Base-by-base conservation (phyloP, 2,329 filamentous ascomycete species). In the Aspergillus sp. region DNA sequence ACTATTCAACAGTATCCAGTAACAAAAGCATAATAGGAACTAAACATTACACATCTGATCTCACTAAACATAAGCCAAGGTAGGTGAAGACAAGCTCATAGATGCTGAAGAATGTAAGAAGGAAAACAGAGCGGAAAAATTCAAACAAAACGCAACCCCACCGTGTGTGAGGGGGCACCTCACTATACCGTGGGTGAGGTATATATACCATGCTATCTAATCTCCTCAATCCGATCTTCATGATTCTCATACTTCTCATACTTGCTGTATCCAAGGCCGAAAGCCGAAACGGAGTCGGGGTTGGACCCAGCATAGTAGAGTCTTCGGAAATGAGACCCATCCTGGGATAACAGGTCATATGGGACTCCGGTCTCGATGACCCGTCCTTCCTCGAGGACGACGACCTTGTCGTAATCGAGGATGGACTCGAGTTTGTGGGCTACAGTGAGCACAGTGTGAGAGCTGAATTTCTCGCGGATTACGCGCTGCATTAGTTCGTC, bases 391-490 rank as follows among this genome's bases (percentile, higher is more conserved):
- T 78, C 76, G 11, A 79, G 68, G 30, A 79, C 71, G 9, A 76
- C 69, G 30, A 79, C 69, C 47, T 72, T 75, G 62, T 79, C 76
- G 54, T 72, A 79, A 61, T 78, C 76, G 3, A 78, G 71, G 49
- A 79, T 77, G 0, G 75, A 77, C 43, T 84, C 80, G 47, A 87
- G 76, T 30, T 84, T 83, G 72, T 87, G 85, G 5, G 84, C 84
- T 2, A 87, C 82, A 0, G 82, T 79, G 54, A 87, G 79, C 58
- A 91, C 83, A 0, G 89, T 91, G 62, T 85, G 84, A 3, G 76
- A 77, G 2, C 73, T 71, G 69, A 89, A 87, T 31, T 80, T 79
- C 51, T 81, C 76, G 3, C 84, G 80, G 57, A 89, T 81, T 31
- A 87, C 78, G 34, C 78, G 77, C 69, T 88, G 85, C 74, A 89